Conservation (phyloP, 306 rosid species). For the Fragaria vesca region DNA sequence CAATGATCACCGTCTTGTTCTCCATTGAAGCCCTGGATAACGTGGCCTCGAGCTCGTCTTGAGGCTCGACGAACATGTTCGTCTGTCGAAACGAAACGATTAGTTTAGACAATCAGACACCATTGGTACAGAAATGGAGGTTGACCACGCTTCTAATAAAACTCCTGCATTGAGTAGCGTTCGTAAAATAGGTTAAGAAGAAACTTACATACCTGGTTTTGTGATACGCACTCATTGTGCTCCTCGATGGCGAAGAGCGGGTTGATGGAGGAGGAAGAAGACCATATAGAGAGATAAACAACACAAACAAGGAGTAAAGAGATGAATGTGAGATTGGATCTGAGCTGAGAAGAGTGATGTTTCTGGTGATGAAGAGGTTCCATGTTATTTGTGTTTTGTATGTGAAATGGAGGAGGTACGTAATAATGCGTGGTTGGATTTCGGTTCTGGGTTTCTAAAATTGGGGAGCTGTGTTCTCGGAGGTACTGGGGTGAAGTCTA, state of each 20-base stretch:
- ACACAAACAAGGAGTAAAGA: conserved; percentile 33
- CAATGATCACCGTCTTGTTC: conserved; percentile 63
- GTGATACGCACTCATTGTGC: not conserved
- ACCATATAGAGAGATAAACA: conserved; percentile 33
- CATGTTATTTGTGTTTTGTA: conserved; percentile 23
- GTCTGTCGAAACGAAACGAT: conserved; percentile 16
- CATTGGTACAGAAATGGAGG: not conserved
- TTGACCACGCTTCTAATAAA: not conserved
- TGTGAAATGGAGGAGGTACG: not conserved
- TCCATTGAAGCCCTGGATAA: conserved; percentile 53
- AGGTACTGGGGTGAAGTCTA: not conserved
- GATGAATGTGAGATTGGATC: conserved; percentile 24
- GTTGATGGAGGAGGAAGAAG: conserved; percentile 38
- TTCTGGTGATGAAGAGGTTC: conserved; percentile 25
- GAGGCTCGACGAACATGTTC: not conserved
- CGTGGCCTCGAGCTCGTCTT: conserved; percentile 45
- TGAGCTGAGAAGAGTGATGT: conserved; percentile 7
- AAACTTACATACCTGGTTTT: conserved; percentile 28
- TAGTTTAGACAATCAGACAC: not conserved
- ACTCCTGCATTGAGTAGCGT: not conserved
- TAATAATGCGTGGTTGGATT: not conserved
- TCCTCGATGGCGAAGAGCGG: conserved; percentile 20
- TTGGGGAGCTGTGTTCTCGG: not conserved
- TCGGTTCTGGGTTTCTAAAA: conserved; percentile 1
- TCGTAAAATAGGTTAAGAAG: not conserved